phyloP scores from a whole-genome alignment of 495 filamentous ascomycete genomes.

The Bacidia rubella region DNA sequence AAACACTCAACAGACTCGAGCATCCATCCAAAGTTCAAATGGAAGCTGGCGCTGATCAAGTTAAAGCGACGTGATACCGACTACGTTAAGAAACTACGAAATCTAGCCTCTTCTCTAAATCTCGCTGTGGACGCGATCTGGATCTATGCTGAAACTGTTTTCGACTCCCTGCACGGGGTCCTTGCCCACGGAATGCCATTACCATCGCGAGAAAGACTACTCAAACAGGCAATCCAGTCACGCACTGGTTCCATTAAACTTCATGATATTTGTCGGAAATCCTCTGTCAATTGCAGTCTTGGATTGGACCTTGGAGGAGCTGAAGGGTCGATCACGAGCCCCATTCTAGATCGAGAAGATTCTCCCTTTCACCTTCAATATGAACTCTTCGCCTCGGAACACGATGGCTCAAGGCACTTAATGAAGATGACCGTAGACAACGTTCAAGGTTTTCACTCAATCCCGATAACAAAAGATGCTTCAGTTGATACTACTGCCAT shows the following conservation, averaged over 20 bases:
- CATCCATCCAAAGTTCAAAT: not conserved
- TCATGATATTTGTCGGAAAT: not conserved
- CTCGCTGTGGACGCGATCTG: constrained; percentile 8
- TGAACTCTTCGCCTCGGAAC: constrained; percentile 4
- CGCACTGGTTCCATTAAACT: constrained; percentile 7
- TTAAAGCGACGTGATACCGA: not conserved
- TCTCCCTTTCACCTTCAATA: not conserved
- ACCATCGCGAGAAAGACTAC: constrained; percentile 3
- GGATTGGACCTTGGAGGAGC: constrained; percentile 4
- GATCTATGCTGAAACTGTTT: constrained; percentile 10
- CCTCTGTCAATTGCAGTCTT: constrained; percentile 4
- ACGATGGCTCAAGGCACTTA: not conserved
- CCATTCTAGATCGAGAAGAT: not conserved
- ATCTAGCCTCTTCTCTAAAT: not conserved
- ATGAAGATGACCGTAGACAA: constrained; percentile 6
- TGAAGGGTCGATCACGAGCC: not conserved
- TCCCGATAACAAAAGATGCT: no score
- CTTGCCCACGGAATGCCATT: not conserved
- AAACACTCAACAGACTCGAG: not conserved
- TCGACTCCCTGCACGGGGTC: constrained; percentile 11
- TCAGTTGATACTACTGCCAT: not conserved
- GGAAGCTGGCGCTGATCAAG: not conserved
- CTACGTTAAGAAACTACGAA: not conserved
- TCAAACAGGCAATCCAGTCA: constrained; percentile 4
- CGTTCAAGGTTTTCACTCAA: not conserved